Evolutionary conservation across 2,329 filamentous ascomycete genomes (phyloP), one percentile per base, ranked within the genome.

Genomic region (Nemania diffusa): DNA sequence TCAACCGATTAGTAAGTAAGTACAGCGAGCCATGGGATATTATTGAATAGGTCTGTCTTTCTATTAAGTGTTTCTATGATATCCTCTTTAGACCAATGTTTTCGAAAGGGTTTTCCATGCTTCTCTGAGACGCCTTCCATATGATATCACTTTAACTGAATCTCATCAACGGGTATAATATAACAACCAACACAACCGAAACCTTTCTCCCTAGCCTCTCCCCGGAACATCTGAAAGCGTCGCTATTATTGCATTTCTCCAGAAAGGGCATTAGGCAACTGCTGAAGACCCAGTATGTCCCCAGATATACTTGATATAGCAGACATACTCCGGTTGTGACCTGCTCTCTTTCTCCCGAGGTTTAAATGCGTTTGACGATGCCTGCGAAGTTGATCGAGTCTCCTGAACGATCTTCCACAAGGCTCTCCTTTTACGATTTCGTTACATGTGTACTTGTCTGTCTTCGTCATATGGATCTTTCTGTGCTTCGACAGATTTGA

Each of bases 401-500:
- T 81, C 75, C 87, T 83, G 57, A 91, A 91, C 62, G 85, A 81
- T 69, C 85, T 87, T 15, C 80, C 79, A 67, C 89, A 91, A 46
- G 83, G 79, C 2, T 80, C 76, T 27, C 67, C 67, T 17, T 69
- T 63, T 0, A 69, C 50, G 7, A 61, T 51, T 51, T 78, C 74
- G 0, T 71, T 65, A 69, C 88, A 90, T 26, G 80, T 78, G 72
- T 84, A 84, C 24, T 62, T 60, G 40, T 81, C 80, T 5, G 85
- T 85, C 62, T 83, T 83, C 37, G 83, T 79, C 15, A 85, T 84
- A 71, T 91, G 88, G 7, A 84, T 91, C 69, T 88, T 87, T 57
- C 85, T 84, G 73, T 91, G 89, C 72, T 91, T 91, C 57, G 88
- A 87, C 20, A 91, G 79, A 72, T 91, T 91, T 3, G 88, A 90